Conservation (phyloP, 2,329 filamentous ascomycete genomes). For the Epichloe sylvatica region DNA sequence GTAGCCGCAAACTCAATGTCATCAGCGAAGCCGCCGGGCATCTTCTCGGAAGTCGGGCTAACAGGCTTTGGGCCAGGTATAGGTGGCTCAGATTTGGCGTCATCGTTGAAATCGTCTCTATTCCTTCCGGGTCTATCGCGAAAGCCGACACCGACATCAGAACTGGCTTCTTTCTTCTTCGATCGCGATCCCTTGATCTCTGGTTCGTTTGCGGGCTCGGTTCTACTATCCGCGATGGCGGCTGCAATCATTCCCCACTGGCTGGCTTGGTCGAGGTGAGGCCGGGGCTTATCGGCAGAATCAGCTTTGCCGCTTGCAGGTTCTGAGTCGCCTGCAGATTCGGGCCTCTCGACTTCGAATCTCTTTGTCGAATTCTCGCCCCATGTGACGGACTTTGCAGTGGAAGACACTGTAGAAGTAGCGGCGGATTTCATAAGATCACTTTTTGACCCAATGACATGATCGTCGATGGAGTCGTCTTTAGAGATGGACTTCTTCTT, state of each 20-base stretch:
- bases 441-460: conserved; percentile 25
- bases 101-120: conserved; percentile 20
- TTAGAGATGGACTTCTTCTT: conserved; percentile 12
- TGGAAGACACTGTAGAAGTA: conserved; percentile 14
- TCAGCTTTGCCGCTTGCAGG: conserved; percentile 13
- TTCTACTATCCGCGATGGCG: conserved; percentile 30
- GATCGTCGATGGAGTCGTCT: conserved; percentile 17
- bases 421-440: conserved; percentile 23
- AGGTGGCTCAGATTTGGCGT: conserved; percentile 32
- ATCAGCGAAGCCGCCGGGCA: conserved; percentile 52
- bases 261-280: conserved; percentile 25
- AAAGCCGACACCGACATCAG: conserved; percentile 4
- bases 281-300: conserved; percentile 18
- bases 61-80: conserved; percentile 43
- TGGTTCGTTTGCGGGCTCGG: conserved; percentile 22
- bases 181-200: conserved; percentile 10
- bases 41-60: conserved; percentile 32
- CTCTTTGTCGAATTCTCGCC: conserved; percentile 51
- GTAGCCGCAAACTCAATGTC: conserved; percentile 58
- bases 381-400: conserved; percentile 48
- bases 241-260: conserved; percentile 41
- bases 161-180: conserved; percentile 3
- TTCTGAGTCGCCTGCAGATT: conserved; percentile 22
- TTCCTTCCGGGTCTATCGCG: conserved; percentile 11
- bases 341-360: conserved; percentile 47